These are phyloP conservation scores for Hanseniaspora vineae DNA, from an alignment of 805 yeast species.

Conservation along the genomic window DNA sequence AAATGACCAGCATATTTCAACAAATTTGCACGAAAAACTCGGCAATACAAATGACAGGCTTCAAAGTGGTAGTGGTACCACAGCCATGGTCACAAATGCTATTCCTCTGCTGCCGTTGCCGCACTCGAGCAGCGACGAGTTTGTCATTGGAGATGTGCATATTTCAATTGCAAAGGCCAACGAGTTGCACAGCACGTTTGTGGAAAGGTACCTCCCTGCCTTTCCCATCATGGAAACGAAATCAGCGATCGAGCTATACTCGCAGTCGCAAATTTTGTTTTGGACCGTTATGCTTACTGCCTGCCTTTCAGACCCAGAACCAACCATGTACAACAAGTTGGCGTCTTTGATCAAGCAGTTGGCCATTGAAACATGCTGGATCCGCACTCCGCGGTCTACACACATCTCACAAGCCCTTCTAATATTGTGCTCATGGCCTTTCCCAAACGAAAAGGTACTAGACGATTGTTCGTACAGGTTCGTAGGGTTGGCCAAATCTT, in stretches of 20 bases:
- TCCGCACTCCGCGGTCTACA: constrained; percentile 83
- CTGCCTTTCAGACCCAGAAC: constrained; percentile 76
- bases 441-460: constrained; percentile 82
- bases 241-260: constrained; percentile 62
- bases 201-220: constrained; percentile 54
- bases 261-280: constrained; percentile 72
- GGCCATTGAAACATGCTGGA: constrained; percentile 89
- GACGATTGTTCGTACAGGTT: constrained; percentile 89
- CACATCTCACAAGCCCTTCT: constrained; percentile 85
- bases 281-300: constrained; percentile 90
- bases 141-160: constrained; percentile 62
- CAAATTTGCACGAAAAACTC: constrained; percentile 4
- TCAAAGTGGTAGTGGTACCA: background rate
- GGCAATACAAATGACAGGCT: background rate
- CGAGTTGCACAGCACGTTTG: constrained; percentile 58
- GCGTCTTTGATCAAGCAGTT: constrained; percentile 71
- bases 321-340: constrained; percentile 60
- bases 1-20: constrained; percentile 15
- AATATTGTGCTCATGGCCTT: constrained; percentile 81
- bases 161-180: constrained; percentile 56
- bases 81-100: constrained; percentile 14
- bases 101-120: constrained; percentile 20
- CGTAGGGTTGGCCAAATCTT: constrained; percentile 71
- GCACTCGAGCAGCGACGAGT: constrained; percentile 37
- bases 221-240: constrained; percentile 67